phyloP scores from a whole-genome alignment of 148 eudicot species.

The Arbutus unedo region DNA sequence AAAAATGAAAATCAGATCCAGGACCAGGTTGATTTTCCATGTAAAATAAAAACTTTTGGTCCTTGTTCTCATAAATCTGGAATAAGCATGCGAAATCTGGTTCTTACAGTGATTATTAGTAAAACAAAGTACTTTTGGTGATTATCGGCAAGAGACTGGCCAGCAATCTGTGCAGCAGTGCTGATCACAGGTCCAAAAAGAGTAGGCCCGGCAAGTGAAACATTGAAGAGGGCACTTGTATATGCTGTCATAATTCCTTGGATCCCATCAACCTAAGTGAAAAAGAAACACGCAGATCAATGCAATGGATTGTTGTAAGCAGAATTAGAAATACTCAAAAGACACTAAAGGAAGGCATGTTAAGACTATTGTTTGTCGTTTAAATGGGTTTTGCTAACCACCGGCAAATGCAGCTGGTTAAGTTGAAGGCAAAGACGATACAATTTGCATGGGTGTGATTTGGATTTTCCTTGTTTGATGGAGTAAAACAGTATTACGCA shows the following conservation, averaged over 20 bases:
- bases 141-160: constrained; percentile 55
- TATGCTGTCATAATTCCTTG: constrained; percentile 92
- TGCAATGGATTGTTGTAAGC: background rate
- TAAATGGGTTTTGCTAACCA: too few species aligned
- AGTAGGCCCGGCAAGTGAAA: constrained; percentile 97
- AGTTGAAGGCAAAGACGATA: too few species aligned
- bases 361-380: background rate
- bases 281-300: constrained; percentile 16
- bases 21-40: background rate
- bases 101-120: constrained; percentile 83
- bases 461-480: too few species aligned
- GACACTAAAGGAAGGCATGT: constrained; percentile 4
- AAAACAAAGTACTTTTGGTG: constrained; percentile 73
- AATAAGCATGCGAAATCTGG: background rate
- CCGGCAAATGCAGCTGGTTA: too few species aligned
- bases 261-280: constrained; percentile 85
- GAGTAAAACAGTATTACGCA: too few species aligned
- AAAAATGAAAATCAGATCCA: background rate
- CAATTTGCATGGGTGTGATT: too few species aligned
- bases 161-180: constrained; percentile 74
- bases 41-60: background rate
- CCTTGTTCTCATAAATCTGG: background rate
- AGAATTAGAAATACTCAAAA: background rate
- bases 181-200: constrained; percentile 83
- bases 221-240: constrained; percentile 76